Conservation (phyloP, 352 stramenopile genomes). For the Phytopythium litorale region DNA sequence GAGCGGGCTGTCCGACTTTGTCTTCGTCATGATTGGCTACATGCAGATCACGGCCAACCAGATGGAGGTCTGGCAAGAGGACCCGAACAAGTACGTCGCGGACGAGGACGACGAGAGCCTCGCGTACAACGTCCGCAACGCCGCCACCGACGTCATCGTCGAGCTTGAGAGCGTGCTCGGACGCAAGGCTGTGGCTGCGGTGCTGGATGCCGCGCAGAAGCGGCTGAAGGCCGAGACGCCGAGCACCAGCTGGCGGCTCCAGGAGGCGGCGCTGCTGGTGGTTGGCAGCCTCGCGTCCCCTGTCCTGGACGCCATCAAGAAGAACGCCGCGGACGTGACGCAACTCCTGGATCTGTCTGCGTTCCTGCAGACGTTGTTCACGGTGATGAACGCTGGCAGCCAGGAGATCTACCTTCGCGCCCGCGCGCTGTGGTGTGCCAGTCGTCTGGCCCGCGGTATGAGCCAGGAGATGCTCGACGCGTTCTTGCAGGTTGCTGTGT, state of each 20-base stretch:
- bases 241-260: slow-evolving; percentile 54
- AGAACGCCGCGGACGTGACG: slow-evolving; percentile 39
- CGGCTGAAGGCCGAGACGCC: slow-evolving; percentile 42
- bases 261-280: slow-evolving; percentile 72
- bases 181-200: slow-evolving; percentile 49
- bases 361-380: slow-evolving; percentile 75
- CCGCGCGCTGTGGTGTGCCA: slow-evolving; percentile 79
- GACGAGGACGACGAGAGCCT: slow-evolving; percentile 84
- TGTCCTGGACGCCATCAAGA: slow-evolving; percentile 51
- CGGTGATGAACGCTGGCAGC: slow-evolving; percentile 62
- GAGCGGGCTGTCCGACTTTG: slow-evolving; percentile 52
- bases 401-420: slow-evolving; percentile 76
- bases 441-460: slow-evolving; percentile 67
- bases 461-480: slow-evolving; percentile 61
- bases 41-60: slow-evolving; percentile 81
- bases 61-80: slow-evolving; percentile 69
- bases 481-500: slow-evolving; percentile 73
- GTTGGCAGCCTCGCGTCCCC: slow-evolving; percentile 60
- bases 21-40: slow-evolving; percentile 79
- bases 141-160: slow-evolving; percentile 52
- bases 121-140: slow-evolving; percentile 76
- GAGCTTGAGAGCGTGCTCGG: slow-evolving; percentile 68
- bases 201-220: slow-evolving; percentile 54
- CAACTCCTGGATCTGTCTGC: slow-evolving; percentile 49
- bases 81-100: slow-evolving; percentile 82